Conservation (phyloP, 257 asterid genomes). For the Leptodermis oblonga region DNA sequence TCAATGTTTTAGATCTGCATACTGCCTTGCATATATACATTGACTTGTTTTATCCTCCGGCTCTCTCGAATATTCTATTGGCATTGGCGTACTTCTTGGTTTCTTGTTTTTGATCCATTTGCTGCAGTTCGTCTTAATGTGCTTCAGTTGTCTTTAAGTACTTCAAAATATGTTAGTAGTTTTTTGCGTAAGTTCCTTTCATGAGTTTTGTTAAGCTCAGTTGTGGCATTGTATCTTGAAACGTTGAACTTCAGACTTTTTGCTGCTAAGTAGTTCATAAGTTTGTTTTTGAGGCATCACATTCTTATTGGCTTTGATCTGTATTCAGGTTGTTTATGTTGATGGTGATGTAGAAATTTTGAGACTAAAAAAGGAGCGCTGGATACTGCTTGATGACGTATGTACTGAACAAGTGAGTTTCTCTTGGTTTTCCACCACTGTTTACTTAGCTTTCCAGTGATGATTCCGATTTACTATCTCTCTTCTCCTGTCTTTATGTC, state of each 20-base stretch:
- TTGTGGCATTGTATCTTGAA: not conserved
- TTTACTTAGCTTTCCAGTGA: slow-evolving; percentile 1
- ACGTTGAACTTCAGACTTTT: not conserved
- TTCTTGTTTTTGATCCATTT: not conserved
- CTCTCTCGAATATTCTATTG: slow-evolving; percentile 1
- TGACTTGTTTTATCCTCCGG: not conserved
- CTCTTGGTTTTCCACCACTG: slow-evolving; percentile 6
- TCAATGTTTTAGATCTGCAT: not conserved
- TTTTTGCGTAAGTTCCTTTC: not conserved
- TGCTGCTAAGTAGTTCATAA: not conserved
- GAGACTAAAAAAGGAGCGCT: slow-evolving; percentile 36
- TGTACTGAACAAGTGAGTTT: slow-evolving; percentile 12
- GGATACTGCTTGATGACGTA: slow-evolving; percentile 25
- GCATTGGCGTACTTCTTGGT: slow-evolving; percentile 1
- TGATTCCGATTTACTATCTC: not conserved
- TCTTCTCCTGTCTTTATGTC: not conserved
- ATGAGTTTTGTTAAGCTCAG: not conserved
- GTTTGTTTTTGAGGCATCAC: not conserved
- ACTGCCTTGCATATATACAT: not conserved
- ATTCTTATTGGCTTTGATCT: not conserved
- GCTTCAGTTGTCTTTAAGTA: not conserved
- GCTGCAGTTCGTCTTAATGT: not conserved
- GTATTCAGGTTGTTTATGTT: slow-evolving; percentile 35
- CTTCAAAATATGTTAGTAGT: not conserved
- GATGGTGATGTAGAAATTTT: slow-evolving; percentile 39